Evolutionary conservation across 108 stramenopile genomes (phyloP).

Genomic region (Skeletonema marinoi): DNA sequence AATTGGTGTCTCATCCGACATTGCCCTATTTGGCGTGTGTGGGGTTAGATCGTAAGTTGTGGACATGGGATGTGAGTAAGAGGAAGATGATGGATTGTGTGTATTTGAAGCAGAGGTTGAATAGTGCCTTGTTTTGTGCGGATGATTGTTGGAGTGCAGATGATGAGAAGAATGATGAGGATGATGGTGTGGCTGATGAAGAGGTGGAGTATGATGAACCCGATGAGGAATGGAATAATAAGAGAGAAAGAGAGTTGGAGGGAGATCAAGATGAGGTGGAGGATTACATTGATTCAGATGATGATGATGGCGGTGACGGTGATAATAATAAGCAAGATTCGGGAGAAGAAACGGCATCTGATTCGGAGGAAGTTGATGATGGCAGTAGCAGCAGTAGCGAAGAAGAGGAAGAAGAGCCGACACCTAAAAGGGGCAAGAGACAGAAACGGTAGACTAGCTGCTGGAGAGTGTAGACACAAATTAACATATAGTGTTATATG

Average conservation of each 20-base stretch:
- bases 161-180: constrained; percentile 5
- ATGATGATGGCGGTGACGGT: constrained; percentile 26
- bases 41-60: constrained; percentile 83
- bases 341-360: constrained; percentile 1
- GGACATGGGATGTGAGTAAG: constrained; percentile 67
- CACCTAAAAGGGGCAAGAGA: not conserved
- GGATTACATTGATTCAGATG: constrained; percentile 42
- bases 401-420: not conserved
- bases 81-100: constrained; percentile 70
- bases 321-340: constrained; percentile 10
- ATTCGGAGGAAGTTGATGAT: not conserved
- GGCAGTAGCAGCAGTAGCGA: not conserved
- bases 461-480: too few relatives aligned
- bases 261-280: constrained; percentile 34
- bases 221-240: constrained; percentile 22
- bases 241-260: constrained; percentile 23
- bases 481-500: too few relatives aligned
- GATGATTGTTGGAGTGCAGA: constrained; percentile 37
- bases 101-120: constrained; percentile 86
- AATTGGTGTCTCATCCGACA: constrained; percentile 63
- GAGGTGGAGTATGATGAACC: constrained; percentile 62
- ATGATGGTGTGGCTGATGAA: constrained; percentile 34
- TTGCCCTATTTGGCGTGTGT: constrained; percentile 70
- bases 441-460: not conserved
- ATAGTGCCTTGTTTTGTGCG: constrained; percentile 73